Percentiles rank a stretch among this genome's conserved stretches.
phyloP scores from a whole-genome alignment of 352 stramenopile genomes.

The Pythium biforme region DNA sequence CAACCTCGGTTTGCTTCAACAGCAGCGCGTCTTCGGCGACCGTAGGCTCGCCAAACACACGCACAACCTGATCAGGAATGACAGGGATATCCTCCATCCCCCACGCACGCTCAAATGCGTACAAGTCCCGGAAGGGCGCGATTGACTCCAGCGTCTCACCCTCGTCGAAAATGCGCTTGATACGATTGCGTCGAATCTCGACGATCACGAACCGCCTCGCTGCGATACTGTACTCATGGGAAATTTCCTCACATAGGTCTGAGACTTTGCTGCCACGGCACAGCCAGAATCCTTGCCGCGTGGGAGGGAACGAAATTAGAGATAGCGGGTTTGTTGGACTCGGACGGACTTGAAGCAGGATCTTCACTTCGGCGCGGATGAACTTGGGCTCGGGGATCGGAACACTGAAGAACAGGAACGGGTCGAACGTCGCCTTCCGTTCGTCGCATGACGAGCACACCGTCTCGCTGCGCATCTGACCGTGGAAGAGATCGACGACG shows the following conservation, averaged over 20 bases:
- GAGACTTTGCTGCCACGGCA: constrained; percentile 43
- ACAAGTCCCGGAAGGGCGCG: constrained; percentile 35
- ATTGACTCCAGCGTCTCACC: constrained; percentile 58
- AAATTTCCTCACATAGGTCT: constrained; percentile 52
- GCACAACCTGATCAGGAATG: constrained; percentile 25
- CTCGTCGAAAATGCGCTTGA: constrained; percentile 67
- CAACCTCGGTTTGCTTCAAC: neutral
- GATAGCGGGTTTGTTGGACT: neutral
- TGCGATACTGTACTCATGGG: constrained; percentile 32
- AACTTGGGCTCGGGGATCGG: constrained; percentile 89
- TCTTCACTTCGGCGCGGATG: constrained; percentile 59
- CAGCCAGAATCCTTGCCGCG: constrained; percentile 54
- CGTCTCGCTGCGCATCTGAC: constrained; percentile 94
- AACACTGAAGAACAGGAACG: constrained; percentile 94
- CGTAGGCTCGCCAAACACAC: neutral
- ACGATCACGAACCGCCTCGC: constrained; percentile 65
- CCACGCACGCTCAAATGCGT: constrained; percentile 71
- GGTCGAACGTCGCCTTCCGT: constrained; percentile 96
- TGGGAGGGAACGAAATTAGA: constrained; percentile 18
- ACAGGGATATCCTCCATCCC: constrained; percentile 53
- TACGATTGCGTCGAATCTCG: constrained; percentile 65
- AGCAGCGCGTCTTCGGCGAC: neutral
- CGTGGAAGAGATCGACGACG: constrained; percentile 95
- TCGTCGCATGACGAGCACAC: constrained; percentile 91
- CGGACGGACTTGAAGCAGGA: constrained; percentile 60